Conservation (phyloP, 1,284 basidiomycete species). For the Cryptococcus sp. region DNA sequence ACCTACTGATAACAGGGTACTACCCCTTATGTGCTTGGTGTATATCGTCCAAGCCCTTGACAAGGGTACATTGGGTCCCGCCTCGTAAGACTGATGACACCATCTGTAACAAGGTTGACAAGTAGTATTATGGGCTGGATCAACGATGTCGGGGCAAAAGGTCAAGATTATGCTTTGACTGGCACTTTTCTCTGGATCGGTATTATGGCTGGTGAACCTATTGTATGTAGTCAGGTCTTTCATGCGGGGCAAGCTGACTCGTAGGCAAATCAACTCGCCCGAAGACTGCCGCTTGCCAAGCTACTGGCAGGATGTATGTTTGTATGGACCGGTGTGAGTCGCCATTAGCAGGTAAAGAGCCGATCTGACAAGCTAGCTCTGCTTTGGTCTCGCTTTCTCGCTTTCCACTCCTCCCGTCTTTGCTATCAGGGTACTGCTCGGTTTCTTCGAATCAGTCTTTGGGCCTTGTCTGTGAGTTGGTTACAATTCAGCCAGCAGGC, state of each 20-base stretch:
- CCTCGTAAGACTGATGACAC: background rate
- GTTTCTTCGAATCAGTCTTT: conserved; percentile 32
- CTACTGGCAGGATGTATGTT: conserved; percentile 19
- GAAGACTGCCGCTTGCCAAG: conserved; percentile 28
- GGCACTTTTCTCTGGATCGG: conserved; percentile 27
- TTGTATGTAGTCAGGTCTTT: conserved; percentile 9
- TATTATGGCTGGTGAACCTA: conserved; percentile 26
- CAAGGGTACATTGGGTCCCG: conserved; percentile 20
- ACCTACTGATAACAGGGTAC: conserved; percentile 10
- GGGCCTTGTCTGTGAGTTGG: conserved; percentile 22
- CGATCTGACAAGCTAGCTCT: conserved; percentile 4
- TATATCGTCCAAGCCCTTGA: conserved; percentile 35
- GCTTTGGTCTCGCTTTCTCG: conserved; percentile 69
- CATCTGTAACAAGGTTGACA: background rate
- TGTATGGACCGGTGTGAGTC: conserved; percentile 22
- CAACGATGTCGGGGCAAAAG: conserved; percentile 25
- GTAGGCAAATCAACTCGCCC: conserved; percentile 32
- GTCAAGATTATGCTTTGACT: conserved; percentile 35
- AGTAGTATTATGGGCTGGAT: conserved; percentile 38
- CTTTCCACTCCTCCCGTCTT: conserved; percentile 60
- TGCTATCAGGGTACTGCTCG: conserved; percentile 23
- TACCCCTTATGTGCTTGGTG: conserved; percentile 29
- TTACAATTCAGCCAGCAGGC: background rate
- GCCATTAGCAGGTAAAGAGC: too few relatives aligned
- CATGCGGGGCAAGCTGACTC: background rate